These are phyloP conservation scores for Nigrospora oryzae DNA, from an alignment of 2,329 filamentous ascomycete species.

Conservation along the genomic window DNA sequence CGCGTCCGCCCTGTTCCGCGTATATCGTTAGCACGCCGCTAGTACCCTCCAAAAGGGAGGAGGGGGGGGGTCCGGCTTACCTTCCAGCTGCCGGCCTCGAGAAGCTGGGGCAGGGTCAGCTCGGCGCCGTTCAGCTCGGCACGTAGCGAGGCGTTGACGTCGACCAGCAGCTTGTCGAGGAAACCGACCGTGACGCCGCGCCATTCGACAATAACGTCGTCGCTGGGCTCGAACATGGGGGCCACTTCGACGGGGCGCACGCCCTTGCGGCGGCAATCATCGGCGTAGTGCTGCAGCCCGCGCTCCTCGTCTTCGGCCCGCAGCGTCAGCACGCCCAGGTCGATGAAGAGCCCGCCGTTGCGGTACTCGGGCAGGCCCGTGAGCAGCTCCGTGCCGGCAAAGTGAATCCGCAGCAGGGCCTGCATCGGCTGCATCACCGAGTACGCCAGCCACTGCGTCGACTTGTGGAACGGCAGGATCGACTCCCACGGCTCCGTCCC, in stretches of 20 bases:
- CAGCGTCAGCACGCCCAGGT: constrained; percentile 42
- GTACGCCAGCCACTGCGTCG: constrained; percentile 68
- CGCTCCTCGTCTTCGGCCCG: constrained; percentile 33
- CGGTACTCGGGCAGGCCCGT: constrained; percentile 75
- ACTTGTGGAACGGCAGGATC: constrained; percentile 50
- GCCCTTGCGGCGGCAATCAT: constrained; percentile 14
- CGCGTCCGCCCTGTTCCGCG: constrained; percentile 64
- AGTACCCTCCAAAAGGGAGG: too few species aligned
- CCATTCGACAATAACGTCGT: constrained; percentile 59
- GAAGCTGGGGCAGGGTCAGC: constrained; percentile 38
- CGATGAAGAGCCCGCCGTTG: constrained; percentile 81
- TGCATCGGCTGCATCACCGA: constrained; percentile 61
- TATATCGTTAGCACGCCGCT: constrained; percentile 10
- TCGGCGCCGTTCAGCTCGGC: constrained; percentile 24
- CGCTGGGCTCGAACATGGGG: constrained; percentile 49
- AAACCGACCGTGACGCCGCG: constrained; percentile 54
- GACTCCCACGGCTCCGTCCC: constrained; percentile 6
- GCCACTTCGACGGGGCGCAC: constrained; percentile 36
- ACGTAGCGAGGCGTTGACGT: constrained; percentile 30
- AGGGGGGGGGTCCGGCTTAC: constrained; percentile 2
- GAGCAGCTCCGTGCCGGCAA: constrained; percentile 44
- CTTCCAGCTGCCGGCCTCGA: constrained; percentile 48
- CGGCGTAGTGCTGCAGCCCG: constrained; percentile 33
- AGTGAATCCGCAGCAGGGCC: constrained; percentile 39
- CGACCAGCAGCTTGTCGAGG: constrained; percentile 42